Percentiles rank a stretch among this genome's conserved stretches.
These are phyloP conservation scores for Lactarius deliciosus DNA, from an alignment of 768 basidiomycete genomes.

Conservation along the genomic window DNA sequence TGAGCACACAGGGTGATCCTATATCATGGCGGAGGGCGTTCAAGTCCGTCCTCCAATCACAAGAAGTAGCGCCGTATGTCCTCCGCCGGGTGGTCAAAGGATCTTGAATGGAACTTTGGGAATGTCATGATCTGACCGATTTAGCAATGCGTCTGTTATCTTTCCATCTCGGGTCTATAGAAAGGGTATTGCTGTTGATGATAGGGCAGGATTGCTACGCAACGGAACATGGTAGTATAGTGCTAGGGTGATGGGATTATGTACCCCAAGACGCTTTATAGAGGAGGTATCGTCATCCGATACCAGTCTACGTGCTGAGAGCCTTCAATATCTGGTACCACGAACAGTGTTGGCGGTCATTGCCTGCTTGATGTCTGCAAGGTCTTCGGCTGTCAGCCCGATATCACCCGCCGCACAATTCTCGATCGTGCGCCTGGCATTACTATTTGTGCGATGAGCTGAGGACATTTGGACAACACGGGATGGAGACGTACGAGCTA, in stretches of 20 bases:
- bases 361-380: constrained; percentile 41
- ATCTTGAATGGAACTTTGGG: neutral
- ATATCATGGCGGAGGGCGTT: constrained; percentile 78
- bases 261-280: neutral
- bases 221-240: neutral
- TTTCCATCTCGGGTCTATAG: neutral
- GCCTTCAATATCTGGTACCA: constrained; percentile 24
- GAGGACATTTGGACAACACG: neutral
- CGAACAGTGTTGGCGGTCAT: constrained; percentile 31
- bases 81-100: constrained; percentile 29
- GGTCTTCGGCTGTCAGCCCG: constrained; percentile 38
- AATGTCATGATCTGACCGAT: neutral
- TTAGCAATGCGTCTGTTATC: neutral
- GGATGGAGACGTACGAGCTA: constrained; percentile 37
- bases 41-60: constrained; percentile 57
- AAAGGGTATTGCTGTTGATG: neutral
- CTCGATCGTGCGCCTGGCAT: constrained; percentile 44
- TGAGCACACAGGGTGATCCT: constrained; percentile 60
- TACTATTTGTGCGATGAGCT: constrained; percentile 29
- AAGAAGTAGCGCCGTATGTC: constrained; percentile 59
- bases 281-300: neutral
- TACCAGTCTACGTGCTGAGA: constrained; percentile 3
- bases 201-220: neutral
- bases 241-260: neutral
- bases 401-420: constrained; percentile 44